Base-by-base conservation (phyloP, 768 basidiomycete genomes). In the Suillus subluteus region DNA sequence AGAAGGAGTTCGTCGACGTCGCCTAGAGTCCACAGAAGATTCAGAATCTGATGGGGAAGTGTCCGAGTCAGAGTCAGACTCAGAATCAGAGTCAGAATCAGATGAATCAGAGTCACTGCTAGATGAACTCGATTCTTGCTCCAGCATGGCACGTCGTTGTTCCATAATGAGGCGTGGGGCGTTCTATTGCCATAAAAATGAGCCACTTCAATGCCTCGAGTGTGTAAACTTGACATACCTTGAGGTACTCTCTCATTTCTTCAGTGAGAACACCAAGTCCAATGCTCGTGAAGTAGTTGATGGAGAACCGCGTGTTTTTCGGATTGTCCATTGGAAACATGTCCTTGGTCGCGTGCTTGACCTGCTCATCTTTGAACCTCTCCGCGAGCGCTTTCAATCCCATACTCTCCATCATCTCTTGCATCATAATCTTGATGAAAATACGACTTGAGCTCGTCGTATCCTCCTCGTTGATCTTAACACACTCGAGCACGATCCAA, bases 261-360 rank as follows among this genome's bases (percentile, higher is more conserved):
- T 99, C 96, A 1, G 98, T 99, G 67, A 98, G 76, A 30, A 86
- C 84, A 64, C 98, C 98, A 67, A 99, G 74, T 0, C 95, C 95
- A 70, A 99, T 90, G 72, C 92, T 95, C 7, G 98, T 99, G 76
- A 98, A 98, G 81, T 99, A 99, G 76, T 98, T 98, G 88, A 97
- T 97, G 4, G 95, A 87, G 75, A 96, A 95, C 63, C 98, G 86
- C 1, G 98, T 99, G 74, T 99, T 92, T 80, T 97, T 98, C 0
- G 98, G 98, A 67, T 96, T 89, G 78, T 98, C 96, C 80, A 90
- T 86, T 0, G 98, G 98, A 89, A 99, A 98, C 91, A 99, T 93
- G 50, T 88, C 88, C 55, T 81, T 83, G 75, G 91, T 94, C 3
- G 87, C 87, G 35, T 82, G 79, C 75, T 82, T 88, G 56, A 98